Base-by-base conservation (phyloP, 2,329 filamentous ascomycete species). In the Mariannaea sp. region DNA sequence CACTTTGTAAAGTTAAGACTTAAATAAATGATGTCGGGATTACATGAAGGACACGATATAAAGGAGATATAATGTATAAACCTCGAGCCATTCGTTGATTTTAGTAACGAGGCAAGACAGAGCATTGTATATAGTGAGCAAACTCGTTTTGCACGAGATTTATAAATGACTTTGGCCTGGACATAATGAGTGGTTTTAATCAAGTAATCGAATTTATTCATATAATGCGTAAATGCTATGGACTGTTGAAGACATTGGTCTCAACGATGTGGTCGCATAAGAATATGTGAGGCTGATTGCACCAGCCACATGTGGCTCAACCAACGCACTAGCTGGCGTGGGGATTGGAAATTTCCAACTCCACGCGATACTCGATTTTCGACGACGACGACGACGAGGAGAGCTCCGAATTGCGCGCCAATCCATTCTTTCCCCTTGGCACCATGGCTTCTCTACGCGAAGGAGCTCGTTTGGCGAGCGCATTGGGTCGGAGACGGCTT, bases 371-470 rank as follows among this genome's bases (percentile, higher is more conserved):
- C 49, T 59, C 61, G 56, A 60, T 48, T 57, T 64, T 53, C 48
- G 58, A 50, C 49, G 60, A 56, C 44, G 60, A 56, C 44, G 56
- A 66, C 48, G 19, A 8, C 19, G 45, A 48, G 17, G 52, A 55
- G 52, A 59, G 52, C 43, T 53, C n/a, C 43, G 39, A 57, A 50
- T 55, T 55, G 41, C 49, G 50, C 55, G 42, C 29, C 48, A 49
- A 49, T 49, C 40, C 41, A 20, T 29, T 19, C 44, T 20, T 59
- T 40, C 43, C 40, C 38, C 35, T 12, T 36, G 47, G 58, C 53
- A 69, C 50, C 50, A 79, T 79, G 76, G 69, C 76, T 46, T 71
- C 70, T 53, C 64, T 74, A 61, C 74, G 75, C 51, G 72, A 76
- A 58, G 69, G 73, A 51, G 65, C 68, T 63, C 75, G 75, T 58